Evolutionary conservation across 2,329 filamentous ascomycete species (phyloP).

Genomic region (Botrytis deweyae): DNA sequence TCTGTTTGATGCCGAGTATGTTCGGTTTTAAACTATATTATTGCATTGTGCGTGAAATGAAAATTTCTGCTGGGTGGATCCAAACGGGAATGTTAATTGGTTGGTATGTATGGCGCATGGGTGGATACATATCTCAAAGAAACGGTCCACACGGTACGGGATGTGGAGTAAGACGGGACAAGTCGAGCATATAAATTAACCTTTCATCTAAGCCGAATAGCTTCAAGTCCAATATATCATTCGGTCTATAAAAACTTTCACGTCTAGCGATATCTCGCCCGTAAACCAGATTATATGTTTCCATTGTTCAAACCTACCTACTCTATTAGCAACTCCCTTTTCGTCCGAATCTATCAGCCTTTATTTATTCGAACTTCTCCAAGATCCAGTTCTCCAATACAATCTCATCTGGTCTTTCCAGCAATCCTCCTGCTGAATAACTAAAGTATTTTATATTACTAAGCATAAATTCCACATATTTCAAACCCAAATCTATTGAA

Average conservation of each 20-base stretch:
- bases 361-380: background rate
- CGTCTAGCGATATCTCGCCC: background rate
- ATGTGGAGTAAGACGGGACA: background rate
- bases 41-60: rapidly evolving
- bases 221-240: background rate
- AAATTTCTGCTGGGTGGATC: background rate
- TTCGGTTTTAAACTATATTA: background rate
- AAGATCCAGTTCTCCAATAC: background rate
- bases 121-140: background rate
- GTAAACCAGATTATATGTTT: background rate
- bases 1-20: background rate
- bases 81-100: background rate
- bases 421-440: background rate
- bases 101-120: rapidly evolving
- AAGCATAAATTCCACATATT: background rate
- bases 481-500: background rate
- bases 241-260: background rate
- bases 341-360: rapidly evolving
- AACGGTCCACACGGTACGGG: background rate
- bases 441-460: background rate
- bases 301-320: background rate
- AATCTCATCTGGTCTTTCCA: background rate
- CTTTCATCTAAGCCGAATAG: background rate
- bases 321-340: background rate
- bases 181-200: background rate